Conservation (phyloP, 768 basidiomycete species). For the Lactarius sanguifluus region DNA sequence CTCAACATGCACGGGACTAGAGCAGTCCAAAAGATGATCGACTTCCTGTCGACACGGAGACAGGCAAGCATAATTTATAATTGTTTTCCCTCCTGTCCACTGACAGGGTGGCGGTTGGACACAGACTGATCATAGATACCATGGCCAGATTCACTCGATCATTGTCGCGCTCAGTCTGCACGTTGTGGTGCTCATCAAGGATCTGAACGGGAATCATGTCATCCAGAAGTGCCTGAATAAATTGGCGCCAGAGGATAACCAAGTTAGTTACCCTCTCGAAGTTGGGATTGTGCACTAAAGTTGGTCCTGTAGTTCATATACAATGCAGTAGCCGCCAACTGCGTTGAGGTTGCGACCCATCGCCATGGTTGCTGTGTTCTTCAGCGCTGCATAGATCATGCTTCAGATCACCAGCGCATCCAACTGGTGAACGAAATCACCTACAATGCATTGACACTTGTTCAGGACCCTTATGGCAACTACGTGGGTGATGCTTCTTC, state of each 20-base stretch:
- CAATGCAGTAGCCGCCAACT: constrained; percentile 97
- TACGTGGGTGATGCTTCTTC: constrained; percentile 53
- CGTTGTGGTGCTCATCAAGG: constrained; percentile 99
- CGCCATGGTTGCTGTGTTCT: constrained; percentile 98
- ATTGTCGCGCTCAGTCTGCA: constrained; percentile 95
- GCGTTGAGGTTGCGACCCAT: constrained; percentile 97
- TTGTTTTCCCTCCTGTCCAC: constrained; percentile 44
- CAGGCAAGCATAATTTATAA: constrained; percentile 62
- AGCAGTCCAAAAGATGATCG: constrained; percentile 99
- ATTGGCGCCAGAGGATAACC: constrained; percentile 96
- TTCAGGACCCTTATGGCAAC: constrained; percentile 96
- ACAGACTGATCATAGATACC: constrained; percentile 80
- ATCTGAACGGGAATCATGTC: constrained; percentile 94
- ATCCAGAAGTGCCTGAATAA: constrained; percentile 99
- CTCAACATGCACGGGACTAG: constrained; percentile 99
- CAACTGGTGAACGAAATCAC: constrained; percentile 99
- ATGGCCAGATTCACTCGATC: constrained; percentile 92
- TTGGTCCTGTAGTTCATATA: constrained; percentile 79
- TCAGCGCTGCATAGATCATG: constrained; percentile 97
- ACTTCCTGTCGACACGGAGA: constrained; percentile 92
- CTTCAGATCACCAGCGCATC: constrained; percentile 90
- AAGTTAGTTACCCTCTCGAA: constrained; percentile 48
- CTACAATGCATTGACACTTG: constrained; percentile 94
- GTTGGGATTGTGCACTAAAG: constrained; percentile 1
- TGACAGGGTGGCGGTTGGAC: constrained; percentile 45